A percentile compares a stretch with the other conserved stretches of the same genome.
phyloP scores from a whole-genome alignment of 179 eudicot genomes.

The Beta lomatogona region DNA sequence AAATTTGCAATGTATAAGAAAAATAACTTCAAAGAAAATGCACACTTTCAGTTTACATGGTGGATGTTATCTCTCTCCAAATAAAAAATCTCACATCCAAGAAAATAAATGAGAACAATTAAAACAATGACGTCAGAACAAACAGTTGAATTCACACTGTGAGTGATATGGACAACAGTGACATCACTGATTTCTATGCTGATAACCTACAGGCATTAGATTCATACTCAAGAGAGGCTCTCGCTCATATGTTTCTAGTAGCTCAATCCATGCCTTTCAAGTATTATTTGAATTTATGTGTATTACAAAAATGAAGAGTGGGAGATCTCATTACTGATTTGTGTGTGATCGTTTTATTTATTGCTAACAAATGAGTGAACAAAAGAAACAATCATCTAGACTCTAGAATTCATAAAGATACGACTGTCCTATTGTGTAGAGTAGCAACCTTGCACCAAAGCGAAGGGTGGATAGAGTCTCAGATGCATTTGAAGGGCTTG shows the following conservation, averaged over 20 bases:
- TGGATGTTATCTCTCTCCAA: background rate
- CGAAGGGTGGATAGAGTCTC: constrained; percentile 90
- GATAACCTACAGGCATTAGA: background rate
- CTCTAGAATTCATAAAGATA: background rate
- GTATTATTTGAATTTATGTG: background rate
- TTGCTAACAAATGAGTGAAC: background rate
- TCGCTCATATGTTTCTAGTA: background rate
- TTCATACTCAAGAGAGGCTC: background rate
- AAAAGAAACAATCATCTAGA: background rate
- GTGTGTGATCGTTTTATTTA: background rate
- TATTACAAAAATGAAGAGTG: background rate
- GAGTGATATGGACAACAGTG: background rate
- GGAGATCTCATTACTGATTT: background rate
- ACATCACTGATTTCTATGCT: background rate
- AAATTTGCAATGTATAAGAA: background rate
- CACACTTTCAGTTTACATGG: background rate
- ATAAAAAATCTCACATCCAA: background rate
- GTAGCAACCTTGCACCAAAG: constrained; percentile 80
- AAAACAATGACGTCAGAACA: background rate
- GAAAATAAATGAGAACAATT: background rate
- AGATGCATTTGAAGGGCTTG: constrained; percentile 69
- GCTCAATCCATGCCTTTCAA: background rate
- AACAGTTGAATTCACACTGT: background rate
- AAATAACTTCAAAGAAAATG: background rate
- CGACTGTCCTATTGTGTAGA: background rate